Evolutionary conservation across 768 basidiomycete species (phyloP).

Genomic region (Trametes coccinea): DNA sequence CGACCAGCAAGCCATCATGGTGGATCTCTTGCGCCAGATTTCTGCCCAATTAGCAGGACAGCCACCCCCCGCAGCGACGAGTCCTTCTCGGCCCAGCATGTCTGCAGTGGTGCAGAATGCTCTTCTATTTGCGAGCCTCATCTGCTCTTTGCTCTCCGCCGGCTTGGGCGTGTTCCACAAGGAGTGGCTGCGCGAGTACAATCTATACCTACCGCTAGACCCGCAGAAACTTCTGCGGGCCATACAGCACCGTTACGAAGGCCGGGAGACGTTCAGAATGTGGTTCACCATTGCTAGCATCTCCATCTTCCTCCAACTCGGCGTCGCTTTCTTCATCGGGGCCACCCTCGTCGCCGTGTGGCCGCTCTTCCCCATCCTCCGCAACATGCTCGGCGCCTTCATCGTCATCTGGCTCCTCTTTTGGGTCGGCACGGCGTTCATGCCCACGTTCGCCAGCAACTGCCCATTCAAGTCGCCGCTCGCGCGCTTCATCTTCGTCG

Average conservation of each 20-base stretch:
- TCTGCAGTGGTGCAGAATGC: conserved; percentile 10
- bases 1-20: background rate
- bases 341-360: conserved; percentile 56
- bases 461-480: conserved; percentile 17
- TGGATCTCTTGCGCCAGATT: conserved; percentile 2
- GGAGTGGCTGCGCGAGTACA: conserved; percentile 18
- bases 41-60: conserved; percentile 3
- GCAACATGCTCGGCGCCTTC: conserved; percentile 31
- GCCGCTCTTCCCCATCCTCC: conserved; percentile 57
- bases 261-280: conserved; percentile 37
- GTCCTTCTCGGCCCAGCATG: background rate
- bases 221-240: conserved; percentile 28
- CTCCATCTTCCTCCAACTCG: conserved; percentile 59
- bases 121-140: conserved; percentile 8
- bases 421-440: conserved; percentile 11
- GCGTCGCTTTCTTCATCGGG: conserved; percentile 51
- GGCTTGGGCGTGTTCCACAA: conserved; percentile 17
- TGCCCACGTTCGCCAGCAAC: background rate
- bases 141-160: conserved; percentile 11
- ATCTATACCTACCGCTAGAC: background rate
- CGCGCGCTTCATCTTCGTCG: background rate
- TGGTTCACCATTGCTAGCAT: conserved; percentile 66
- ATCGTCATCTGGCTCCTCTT: background rate
- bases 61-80: background rate
- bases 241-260: conserved; percentile 48